These are phyloP conservation scores for Phaeotremella fagi DNA, from an alignment of 768 basidiomycete species.

Conservation along the genomic window DNA sequence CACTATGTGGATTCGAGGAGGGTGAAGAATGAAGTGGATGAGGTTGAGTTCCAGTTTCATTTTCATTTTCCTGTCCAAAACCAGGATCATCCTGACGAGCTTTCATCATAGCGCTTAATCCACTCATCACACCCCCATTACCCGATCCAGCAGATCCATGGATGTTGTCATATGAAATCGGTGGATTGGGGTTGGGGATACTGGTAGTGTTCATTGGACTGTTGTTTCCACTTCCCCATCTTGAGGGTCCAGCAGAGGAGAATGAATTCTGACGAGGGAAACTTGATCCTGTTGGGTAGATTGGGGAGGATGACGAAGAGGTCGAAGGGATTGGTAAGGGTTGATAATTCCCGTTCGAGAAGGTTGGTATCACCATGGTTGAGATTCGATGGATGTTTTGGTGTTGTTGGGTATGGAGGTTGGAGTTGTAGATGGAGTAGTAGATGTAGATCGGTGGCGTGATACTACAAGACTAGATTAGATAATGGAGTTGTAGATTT, in stretches of 20 bases:
- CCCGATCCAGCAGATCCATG: not conserved
- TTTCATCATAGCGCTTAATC: conserved; percentile 17
- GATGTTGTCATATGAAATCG: too few species aligned
- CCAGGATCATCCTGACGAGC: conserved; percentile 2
- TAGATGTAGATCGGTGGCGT: not conserved
- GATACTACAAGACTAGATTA: too few species aligned
- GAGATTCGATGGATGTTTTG: too few species aligned
- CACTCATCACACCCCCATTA: conserved; percentile 10
- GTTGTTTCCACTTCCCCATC: not conserved
- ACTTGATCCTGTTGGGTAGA: conserved; percentile 9
- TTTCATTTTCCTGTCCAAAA: not conserved
- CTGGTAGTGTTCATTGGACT: conserved; percentile 3
- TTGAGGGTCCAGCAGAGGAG: not conserved
- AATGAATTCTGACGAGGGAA: conserved; percentile 12
- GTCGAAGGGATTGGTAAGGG: conserved; percentile 15
- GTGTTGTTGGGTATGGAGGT: too few species aligned
- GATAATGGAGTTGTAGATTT: too few species aligned
- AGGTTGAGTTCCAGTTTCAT: not conserved
- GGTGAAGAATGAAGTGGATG: conserved; percentile 6
- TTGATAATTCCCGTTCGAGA: conserved; percentile 2
- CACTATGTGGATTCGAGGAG: conserved; percentile 20
- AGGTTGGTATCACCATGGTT: not conserved
- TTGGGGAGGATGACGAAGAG: not conserved
- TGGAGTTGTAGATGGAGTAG: not conserved
- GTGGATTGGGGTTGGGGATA: too few species aligned